Evolutionary conservation across 768 basidiomycete species (phyloP).

Genomic region (Clitopilus passeckerianus): DNA sequence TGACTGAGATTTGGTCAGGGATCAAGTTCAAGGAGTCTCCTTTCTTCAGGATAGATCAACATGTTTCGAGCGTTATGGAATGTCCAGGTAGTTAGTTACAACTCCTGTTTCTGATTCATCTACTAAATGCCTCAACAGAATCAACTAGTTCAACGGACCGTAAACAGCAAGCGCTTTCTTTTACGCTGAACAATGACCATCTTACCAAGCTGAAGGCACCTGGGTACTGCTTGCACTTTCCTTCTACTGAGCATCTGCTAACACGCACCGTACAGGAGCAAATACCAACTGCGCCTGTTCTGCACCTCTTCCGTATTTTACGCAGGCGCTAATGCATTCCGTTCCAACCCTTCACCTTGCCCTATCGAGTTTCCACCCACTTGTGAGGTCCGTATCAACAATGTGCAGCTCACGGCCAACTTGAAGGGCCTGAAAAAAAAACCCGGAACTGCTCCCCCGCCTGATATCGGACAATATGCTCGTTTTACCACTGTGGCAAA

Average conservation of each 20-base stretch:
- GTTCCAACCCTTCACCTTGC: constrained; percentile 49
- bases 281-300: constrained; percentile 80
- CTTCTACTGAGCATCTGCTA: constrained; percentile 5
- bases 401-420: constrained; percentile 60
- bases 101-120: background rate
- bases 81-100: constrained; percentile 58
- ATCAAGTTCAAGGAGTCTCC: constrained; percentile 80
- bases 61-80: constrained; percentile 60
- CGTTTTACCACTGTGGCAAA: constrained; percentile 43
- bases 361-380: constrained; percentile 89
- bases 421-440: constrained; percentile 94
- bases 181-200: constrained; percentile 67
- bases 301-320: constrained; percentile 84
- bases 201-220: constrained; percentile 50
- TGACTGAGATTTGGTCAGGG: constrained; percentile 27
- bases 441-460: constrained; percentile 90
- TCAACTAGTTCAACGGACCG: constrained; percentile 78
- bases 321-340: constrained; percentile 46
- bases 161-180: constrained; percentile 53
- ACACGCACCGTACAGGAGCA: constrained; percentile 36
- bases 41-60: constrained; percentile 65
- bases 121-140: constrained; percentile 36
- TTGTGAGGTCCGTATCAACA: constrained; percentile 88
- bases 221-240: constrained; percentile 34
- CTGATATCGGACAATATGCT: constrained; percentile 50